Conservation (phyloP, 352 stramenopile species). For the Phytophthora pini region DNA sequence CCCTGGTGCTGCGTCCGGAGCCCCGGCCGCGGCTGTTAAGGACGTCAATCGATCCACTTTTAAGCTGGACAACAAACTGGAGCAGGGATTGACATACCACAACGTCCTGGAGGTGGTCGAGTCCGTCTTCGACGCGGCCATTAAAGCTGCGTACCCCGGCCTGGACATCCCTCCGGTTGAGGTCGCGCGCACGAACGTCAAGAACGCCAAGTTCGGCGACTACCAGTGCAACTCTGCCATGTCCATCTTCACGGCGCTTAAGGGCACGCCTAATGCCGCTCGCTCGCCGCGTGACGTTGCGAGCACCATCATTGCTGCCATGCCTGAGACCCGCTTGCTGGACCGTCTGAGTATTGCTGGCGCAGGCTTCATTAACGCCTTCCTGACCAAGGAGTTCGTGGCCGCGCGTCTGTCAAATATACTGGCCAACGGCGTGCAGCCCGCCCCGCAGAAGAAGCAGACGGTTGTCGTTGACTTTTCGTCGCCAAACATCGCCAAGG, state of each 20-base stretch:
- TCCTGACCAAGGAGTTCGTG: constrained; percentile 89
- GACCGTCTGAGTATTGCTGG: constrained; percentile 93
- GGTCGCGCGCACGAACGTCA: constrained; percentile 75
- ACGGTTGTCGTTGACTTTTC: constrained; percentile 87
- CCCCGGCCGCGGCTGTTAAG: constrained; percentile 17
- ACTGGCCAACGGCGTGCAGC: constrained; percentile 74
- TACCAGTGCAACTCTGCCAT: constrained; percentile 99
- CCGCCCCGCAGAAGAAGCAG: constrained; percentile 82
- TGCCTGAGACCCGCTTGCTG: constrained; percentile 86
- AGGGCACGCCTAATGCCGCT: constrained; percentile 78
- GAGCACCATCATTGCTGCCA: constrained; percentile 87
- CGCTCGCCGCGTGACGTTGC: constrained; percentile 89
- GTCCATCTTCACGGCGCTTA: constrained; percentile 96
- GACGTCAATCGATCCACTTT: constrained; percentile 43
- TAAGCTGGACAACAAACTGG: constrained; percentile 58
- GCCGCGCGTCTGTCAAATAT: constrained; percentile 74
- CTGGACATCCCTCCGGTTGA: constrained; percentile 63
- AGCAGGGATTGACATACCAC: constrained; percentile 73
- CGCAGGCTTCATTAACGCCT: constrained; percentile 98
- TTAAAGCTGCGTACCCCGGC: constrained; percentile 72
- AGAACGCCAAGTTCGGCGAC: constrained; percentile 92
- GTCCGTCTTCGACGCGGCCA: constrained; percentile 75
- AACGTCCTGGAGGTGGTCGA: constrained; percentile 80
- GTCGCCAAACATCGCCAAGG: constrained; percentile 90
- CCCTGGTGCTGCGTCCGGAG: constrained; percentile 13